These are phyloP conservation scores for Smallanthus sonchifolius DNA, from an alignment of 129 eudicot species.

Conservation along the genomic window DNA sequence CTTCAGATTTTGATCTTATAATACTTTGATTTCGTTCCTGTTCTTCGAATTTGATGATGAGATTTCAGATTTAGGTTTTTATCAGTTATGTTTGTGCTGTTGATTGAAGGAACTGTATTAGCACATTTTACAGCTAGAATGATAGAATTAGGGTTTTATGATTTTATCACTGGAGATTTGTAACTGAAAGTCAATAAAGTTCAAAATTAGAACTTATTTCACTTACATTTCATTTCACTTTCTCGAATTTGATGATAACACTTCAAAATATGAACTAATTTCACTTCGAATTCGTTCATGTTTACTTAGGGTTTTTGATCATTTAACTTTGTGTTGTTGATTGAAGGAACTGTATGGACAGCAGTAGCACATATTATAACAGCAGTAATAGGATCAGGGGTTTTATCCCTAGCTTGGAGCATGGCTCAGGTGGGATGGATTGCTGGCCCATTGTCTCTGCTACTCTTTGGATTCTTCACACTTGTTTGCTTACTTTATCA, in stretches of 20 bases:
- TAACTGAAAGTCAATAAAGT: not conserved
- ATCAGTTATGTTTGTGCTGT: not conserved
- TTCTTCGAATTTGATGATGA: not conserved
- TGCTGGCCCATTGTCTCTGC: conserved; percentile 65
- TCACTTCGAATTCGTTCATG: not conserved
- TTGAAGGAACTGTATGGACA: conserved; percentile 40
- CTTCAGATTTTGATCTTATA: not conserved
- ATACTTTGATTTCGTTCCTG: not conserved
- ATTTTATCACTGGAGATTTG: not conserved
- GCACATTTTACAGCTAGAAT: conserved; percentile 70
- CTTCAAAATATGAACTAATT: not conserved
- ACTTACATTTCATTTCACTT: not conserved
- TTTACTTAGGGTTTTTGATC: not conserved
- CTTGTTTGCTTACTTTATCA: conserved; percentile 49
- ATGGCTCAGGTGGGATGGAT: conserved; percentile 86
- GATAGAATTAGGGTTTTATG: conserved; percentile 30
- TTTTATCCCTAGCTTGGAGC: conserved; percentile 86
- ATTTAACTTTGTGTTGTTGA: not conserved
- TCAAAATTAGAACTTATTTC: not conserved
- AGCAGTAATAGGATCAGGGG: conserved; percentile 88
- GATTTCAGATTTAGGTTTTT: not conserved
- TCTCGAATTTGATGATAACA: not conserved
- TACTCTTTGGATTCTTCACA: conserved; percentile 46
- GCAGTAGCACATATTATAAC: conserved; percentile 86
- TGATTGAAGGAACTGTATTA: conserved; percentile 41